A percentile compares a stretch with the other conserved stretches of the same genome.
These are phyloP conservation scores for Aspergillus felis DNA, from an alignment of 2,329 filamentous ascomycete genomes.

Conservation along the genomic window DNA sequence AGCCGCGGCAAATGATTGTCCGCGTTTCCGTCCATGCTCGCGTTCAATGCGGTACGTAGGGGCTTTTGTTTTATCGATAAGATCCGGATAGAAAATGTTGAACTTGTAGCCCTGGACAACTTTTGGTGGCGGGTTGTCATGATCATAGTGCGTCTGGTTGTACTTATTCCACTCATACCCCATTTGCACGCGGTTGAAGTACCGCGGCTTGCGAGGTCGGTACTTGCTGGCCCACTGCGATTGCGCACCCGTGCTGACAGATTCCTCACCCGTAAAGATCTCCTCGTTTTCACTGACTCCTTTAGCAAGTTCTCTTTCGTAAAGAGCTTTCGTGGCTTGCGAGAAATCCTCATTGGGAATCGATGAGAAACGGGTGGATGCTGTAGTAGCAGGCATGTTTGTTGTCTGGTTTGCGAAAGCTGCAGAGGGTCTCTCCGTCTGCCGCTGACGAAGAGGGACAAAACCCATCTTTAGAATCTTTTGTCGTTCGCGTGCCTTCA, in stretches of 20 bases:
- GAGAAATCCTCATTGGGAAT: constrained; percentile 75
- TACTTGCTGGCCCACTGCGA: constrained; percentile 82
- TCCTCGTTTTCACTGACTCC: constrained; percentile 93
- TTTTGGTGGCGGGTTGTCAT: constrained; percentile 95
- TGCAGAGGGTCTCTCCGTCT: constrained; percentile 30
- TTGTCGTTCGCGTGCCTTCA: constrained; percentile 52
- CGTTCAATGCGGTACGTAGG: constrained; percentile 95
- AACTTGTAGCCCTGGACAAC: constrained; percentile 99
- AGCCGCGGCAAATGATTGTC: constrained; percentile 87
- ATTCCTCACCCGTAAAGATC: constrained; percentile 87
- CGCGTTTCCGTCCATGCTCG: constrained; percentile 81
- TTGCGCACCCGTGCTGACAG: constrained; percentile 60
- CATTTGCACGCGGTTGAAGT: constrained; percentile 98
- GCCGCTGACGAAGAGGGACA: constrained; percentile 56
- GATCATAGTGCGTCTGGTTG: constrained; percentile 98
- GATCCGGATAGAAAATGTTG: constrained; percentile 97
- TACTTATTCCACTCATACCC: constrained; percentile 99
- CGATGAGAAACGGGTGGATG: constrained; percentile 65
- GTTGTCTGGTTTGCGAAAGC: constrained; percentile 32
- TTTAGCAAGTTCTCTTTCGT: constrained; percentile 87
- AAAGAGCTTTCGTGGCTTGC: constrained; percentile 79
- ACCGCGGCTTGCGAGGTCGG: constrained; percentile 84
- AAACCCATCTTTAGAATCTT: constrained; percentile 63
- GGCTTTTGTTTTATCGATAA: constrained; percentile 90
- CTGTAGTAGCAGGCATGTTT: constrained; percentile 47